Conservation (phyloP, 495 filamentous ascomycete genomes). For the Aspergillus baeticus region DNA sequence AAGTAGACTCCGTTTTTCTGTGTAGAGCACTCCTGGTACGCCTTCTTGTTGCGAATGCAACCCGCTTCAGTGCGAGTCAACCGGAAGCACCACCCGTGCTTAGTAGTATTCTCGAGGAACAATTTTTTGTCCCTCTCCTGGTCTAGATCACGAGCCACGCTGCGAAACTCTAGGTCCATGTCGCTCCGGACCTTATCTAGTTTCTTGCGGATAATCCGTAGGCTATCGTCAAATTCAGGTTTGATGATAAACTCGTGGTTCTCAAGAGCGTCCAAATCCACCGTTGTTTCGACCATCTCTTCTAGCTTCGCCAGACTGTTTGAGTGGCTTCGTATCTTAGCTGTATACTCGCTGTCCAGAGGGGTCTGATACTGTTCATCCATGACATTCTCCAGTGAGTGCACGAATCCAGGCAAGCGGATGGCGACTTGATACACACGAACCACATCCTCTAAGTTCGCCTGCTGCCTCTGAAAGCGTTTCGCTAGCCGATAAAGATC, state of each 20-base stretch:
- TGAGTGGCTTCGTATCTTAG: slow-evolving; percentile 72
- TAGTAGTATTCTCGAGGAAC: slow-evolving; percentile 93
- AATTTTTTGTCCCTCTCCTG: slow-evolving; percentile 98
- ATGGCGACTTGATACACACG: slow-evolving; percentile 93
- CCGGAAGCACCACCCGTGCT: slow-evolving; percentile 96
- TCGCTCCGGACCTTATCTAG: slow-evolving; percentile 80
- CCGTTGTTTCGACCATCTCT: slow-evolving; percentile 98
- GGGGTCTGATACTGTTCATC: slow-evolving; percentile 91
- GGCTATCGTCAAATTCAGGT: slow-evolving; percentile 90
- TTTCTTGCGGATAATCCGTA: slow-evolving; percentile 84
- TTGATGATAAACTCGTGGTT: slow-evolving; percentile 99
- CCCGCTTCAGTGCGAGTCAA: slow-evolving; percentile 88
- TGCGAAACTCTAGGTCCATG: slow-evolving; percentile 80
- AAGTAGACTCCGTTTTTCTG: slow-evolving; percentile 99
- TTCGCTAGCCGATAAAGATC: slow-evolving; percentile 93
- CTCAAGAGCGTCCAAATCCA: slow-evolving; percentile 92
- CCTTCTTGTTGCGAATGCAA: slow-evolving; percentile 86
- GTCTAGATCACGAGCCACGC: slow-evolving; percentile 76
- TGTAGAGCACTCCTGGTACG: slow-evolving; percentile 93
- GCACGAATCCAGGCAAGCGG: slow-evolving; percentile 85
- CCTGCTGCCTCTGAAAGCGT: slow-evolving; percentile 86
- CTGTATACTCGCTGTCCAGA: slow-evolving; percentile 82
- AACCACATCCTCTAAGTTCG: slow-evolving; percentile 93
- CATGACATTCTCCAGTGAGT: slow-evolving; percentile 88
- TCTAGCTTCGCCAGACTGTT: slow-evolving; percentile 82